These are phyloP conservation scores for Leccinum griseonigrum DNA, from an alignment of 1,284 basidiomycete species.

Conservation along the genomic window DNA sequence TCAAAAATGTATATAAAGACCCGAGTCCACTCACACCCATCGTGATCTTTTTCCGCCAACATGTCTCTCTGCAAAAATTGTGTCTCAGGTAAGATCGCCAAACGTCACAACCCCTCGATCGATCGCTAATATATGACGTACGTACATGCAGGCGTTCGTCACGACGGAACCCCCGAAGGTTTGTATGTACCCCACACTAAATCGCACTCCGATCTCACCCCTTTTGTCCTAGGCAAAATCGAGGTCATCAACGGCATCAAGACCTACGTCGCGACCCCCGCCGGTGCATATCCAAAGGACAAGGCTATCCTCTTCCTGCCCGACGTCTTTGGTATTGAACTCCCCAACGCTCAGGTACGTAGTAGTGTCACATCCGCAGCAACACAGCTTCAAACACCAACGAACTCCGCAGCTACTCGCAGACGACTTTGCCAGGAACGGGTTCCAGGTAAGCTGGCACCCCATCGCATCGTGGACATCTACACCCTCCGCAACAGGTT, in stretches of 20 bases:
- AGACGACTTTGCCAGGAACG: constrained; percentile 74
- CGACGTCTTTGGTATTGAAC: constrained; percentile 61
- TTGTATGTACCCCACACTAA: constrained; percentile 8
- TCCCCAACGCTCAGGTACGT: constrained; percentile 49
- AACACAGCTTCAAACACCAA: not conserved
- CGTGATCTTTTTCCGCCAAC: not conserved
- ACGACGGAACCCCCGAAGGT: constrained; percentile 22
- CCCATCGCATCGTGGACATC: not conserved
- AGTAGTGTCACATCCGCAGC: constrained; percentile 3
- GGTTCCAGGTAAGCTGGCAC: constrained; percentile 50
- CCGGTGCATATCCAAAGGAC: constrained; percentile 48
- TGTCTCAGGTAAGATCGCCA: constrained; percentile 15
- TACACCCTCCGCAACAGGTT: constrained; percentile 46
- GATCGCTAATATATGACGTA: not conserved
- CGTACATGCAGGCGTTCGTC: constrained; percentile 19
- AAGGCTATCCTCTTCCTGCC: constrained; percentile 57
- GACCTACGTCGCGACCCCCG: constrained; percentile 51
- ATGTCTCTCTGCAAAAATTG: constrained; percentile 28
- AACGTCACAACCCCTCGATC: not conserved
- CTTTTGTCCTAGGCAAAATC: constrained; percentile 4
- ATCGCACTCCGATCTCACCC: not conserved
- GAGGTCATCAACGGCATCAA: constrained; percentile 47
- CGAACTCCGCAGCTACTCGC: constrained; percentile 48
- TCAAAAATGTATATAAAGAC: constrained; percentile 16
- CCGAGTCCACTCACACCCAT: not conserved